Conservation (phyloP, 2,329 filamentous ascomycete genomes). For the Aspergillus intermedius region DNA sequence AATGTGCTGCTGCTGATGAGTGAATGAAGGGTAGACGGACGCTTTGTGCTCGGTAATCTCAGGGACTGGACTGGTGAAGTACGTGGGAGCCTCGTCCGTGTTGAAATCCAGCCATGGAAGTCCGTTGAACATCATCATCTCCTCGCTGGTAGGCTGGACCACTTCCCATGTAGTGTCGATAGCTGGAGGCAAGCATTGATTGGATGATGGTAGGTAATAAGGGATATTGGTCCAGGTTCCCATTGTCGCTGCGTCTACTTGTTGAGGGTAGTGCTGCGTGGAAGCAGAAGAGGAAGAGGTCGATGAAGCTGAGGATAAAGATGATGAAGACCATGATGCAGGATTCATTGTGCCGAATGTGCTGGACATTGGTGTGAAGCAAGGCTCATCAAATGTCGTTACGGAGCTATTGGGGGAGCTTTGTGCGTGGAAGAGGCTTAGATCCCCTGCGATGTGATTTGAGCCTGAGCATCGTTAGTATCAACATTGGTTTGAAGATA, state of each 20-base stretch:
- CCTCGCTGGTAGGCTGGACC: not conserved
- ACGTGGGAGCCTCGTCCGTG: not conserved
- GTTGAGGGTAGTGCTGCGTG: not conserved
- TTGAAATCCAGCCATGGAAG: not conserved
- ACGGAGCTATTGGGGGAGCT: not conserved
- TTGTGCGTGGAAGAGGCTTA: not conserved
- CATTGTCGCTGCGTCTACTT: not conserved
- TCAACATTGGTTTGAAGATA: not conserved
- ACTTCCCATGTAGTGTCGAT: not conserved
- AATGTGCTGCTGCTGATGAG: not conserved
- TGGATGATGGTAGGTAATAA: not conserved
- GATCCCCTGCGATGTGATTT: not conserved
- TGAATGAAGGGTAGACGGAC: not conserved
- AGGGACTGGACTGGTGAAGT: too few relatives aligned
- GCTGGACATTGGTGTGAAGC: not conserved
- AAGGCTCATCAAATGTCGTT: not conserved
- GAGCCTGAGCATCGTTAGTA: not conserved
- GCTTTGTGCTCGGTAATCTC: not conserved
- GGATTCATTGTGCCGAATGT: not conserved
- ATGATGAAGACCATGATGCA: not conserved
- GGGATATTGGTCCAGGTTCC: conserved; percentile 1
- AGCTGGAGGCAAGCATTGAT: not conserved
- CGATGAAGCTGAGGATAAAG: not conserved
- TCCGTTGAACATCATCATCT: not conserved
- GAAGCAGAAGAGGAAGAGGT: not conserved